Evolutionary conservation across 1,284 basidiomycete genomes (phyloP).

Genomic region (Coniferiporia sulphurascens): DNA sequence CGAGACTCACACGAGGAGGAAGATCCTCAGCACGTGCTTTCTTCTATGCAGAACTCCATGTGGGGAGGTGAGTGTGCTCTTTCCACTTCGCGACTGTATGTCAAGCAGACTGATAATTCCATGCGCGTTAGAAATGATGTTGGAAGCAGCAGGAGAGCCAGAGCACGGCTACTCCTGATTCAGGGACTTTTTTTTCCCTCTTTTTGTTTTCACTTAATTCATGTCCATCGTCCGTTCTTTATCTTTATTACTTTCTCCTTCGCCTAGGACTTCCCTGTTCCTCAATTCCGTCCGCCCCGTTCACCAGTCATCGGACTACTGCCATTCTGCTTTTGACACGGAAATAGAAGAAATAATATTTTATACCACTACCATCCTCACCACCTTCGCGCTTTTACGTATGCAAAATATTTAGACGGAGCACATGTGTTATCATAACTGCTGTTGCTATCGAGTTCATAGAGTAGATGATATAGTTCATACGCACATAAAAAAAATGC

Average conservation of each 20-base stretch:
- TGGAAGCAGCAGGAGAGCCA: slow-evolving; percentile 22
- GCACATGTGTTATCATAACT: slow-evolving; percentile 11
- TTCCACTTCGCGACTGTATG: no score
- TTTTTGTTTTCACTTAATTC: not conserved
- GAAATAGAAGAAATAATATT: not conserved
- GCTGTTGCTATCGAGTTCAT: not conserved
- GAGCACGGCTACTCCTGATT: not conserved
- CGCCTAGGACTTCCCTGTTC: not conserved
- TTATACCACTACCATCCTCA: not conserved
- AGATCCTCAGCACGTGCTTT: slow-evolving; percentile 48
- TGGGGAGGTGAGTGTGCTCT: slow-evolving; percentile 56
- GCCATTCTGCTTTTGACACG: not conserved
- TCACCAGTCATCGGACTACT: not conserved
- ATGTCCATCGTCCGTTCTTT: slow-evolving; percentile 5
- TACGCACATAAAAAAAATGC: not conserved
- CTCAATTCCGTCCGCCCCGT: not conserved
- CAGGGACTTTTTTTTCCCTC: not conserved
- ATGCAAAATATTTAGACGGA: slow-evolving; percentile 1
- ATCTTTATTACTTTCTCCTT: slow-evolving; percentile 11
- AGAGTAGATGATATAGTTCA: slow-evolving; percentile 1
- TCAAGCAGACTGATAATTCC: no score
- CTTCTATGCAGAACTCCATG: slow-evolving; percentile 58
- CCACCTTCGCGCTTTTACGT: not conserved
- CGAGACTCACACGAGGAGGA: slow-evolving; percentile 33
- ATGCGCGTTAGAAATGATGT: slow-evolving; percentile 22